Evolutionary conservation across 2,329 filamentous ascomycete species (phyloP), one percentile per base, ranked within the genome.

Genomic region (Neonectria faginata): DNA sequence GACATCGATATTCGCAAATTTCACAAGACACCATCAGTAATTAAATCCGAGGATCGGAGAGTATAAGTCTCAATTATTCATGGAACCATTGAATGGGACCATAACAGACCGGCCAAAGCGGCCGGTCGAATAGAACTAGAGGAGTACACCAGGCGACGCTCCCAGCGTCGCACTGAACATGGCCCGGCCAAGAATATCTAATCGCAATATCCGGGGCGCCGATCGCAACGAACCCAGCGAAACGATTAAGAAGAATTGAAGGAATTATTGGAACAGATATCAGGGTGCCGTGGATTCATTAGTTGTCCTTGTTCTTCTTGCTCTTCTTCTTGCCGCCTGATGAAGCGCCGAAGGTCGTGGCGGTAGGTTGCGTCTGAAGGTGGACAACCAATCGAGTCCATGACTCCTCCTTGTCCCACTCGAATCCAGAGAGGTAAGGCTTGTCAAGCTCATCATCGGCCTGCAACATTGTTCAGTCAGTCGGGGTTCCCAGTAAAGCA

Each of bases 391-490:
- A 87, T 69, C 89, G 88, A 59, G 92, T 95, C 90, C 93, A 97
- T 77, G 89, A 93, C 81, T 97, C 93, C 73, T 97, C 92, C 79
- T 91, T 92, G 82, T 97, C 92, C 94, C 94, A 97, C 85, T 97
- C 94, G 83, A 98, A 97, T 71, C 95, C 95, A 75, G 91, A 91
- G 72, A 98, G 90, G 85, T 94, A 93, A 69, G 94, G 93, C 70
- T 88, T 85, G 60, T 95, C 92, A 66, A 98, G 86, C 80, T 97
- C 95, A 78, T 98, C 95, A 75, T 98, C 95, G 66, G 91, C 87
- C 94, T 97, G 73, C 2, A 42, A 11, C 16, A 11, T 36, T 53
- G 20, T 18, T 56, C 10, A 57, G 57, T 67, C 45, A 69, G 47
- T 27, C 25, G 29, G 8, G 59, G 58, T 29, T 27, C 22, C 16